These are phyloP conservation scores for Apiotrichum montevideense DNA, from an alignment of 1,284 basidiomycete species.

Conservation along the genomic window DNA sequence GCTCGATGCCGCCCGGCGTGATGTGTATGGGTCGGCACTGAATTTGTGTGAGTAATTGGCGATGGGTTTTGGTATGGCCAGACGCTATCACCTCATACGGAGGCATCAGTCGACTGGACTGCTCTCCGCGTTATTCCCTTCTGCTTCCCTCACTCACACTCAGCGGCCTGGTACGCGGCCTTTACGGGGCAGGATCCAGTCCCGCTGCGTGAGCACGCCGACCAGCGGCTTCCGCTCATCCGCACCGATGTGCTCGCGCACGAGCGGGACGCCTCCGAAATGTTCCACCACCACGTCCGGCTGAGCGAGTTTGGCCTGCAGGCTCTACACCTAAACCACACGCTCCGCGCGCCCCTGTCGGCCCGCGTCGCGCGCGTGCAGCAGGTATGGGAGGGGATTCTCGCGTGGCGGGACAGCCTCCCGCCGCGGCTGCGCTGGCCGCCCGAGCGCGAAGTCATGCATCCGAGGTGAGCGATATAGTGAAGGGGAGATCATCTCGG, in stretches of 20 bases:
- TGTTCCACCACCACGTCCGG: conserved; percentile 14
- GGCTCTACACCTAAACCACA: conserved; percentile 18
- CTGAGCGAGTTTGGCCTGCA: conserved; percentile 17
- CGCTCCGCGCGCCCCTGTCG: conserved; percentile 13
- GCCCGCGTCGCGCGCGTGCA: conserved; percentile 12
- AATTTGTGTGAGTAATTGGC: conserved; percentile 14
- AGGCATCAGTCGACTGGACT: neutral
- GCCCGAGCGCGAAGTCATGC: conserved; percentile 11
- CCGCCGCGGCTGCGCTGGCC: conserved; percentile 17
- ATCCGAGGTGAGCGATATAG: conserved; percentile 11
- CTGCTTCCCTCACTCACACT: conserved; percentile 1
- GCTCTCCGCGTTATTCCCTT: neutral
- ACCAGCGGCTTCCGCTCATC: conserved; percentile 18
- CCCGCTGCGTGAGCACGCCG: conserved; percentile 12
- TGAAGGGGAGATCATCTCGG: conserved; percentile 8
- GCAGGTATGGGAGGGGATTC: neutral
- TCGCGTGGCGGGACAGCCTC: conserved; percentile 14
- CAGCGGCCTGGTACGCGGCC: conserved; percentile 20
- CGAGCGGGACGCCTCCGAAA: conserved; percentile 9
- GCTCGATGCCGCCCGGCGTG: conserved; percentile 20
- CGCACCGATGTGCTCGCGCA: conserved; percentile 8
- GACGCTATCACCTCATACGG: no score
- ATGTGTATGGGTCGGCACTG: conserved; percentile 14
- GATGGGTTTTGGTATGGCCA: no score
- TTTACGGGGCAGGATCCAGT: conserved; percentile 19